phyloP scores from a whole-genome alignment of 352 stramenopile genomes.

The Phytopythium sindhum region DNA sequence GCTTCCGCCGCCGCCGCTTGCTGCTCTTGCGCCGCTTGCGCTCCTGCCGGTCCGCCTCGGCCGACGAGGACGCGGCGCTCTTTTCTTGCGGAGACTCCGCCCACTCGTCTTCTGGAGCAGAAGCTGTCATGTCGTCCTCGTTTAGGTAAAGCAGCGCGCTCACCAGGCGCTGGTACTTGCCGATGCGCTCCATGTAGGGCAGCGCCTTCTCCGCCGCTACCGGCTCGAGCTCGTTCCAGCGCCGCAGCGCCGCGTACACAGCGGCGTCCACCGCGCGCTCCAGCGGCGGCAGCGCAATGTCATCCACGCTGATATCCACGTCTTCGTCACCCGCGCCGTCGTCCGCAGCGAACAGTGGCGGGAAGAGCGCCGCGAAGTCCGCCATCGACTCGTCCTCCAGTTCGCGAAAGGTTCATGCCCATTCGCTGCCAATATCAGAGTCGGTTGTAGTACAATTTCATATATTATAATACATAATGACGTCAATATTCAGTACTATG shows the following conservation, averaged over 20 bases:
- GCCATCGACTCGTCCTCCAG: constrained; percentile 6
- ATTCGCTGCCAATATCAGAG: too few species aligned
- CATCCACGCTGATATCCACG: constrained; percentile 53
- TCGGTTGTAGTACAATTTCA: too few species aligned
- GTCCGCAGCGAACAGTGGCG: constrained; percentile 30
- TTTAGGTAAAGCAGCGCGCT: constrained; percentile 45
- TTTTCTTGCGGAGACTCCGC: constrained; percentile 11
- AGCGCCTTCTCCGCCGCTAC: constrained; percentile 45
- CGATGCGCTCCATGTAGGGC: constrained; percentile 50
- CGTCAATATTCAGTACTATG: too few species aligned
- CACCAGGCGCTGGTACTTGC: constrained; percentile 57
- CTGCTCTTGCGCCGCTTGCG: constrained; percentile 11
- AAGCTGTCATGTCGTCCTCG: constrained; percentile 9
- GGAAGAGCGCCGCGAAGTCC: constrained; percentile 54
- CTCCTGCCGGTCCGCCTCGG: constrained; percentile 10
- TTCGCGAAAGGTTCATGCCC: too few species aligned
- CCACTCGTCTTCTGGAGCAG: constrained; percentile 15
- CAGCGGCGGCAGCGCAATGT: constrained; percentile 43
- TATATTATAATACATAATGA: too few species aligned
- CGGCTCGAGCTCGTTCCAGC: constrained; percentile 58
- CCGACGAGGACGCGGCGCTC: not conserved
- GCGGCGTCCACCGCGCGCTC: constrained; percentile 53
- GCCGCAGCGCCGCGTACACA: constrained; percentile 52
- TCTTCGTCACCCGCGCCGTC: constrained; percentile 9
- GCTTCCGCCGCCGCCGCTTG: constrained; percentile 21